Percentiles rank a stretch among this genome's conserved stretches.
Evolutionary conservation across 305 asterid genomes (phyloP).

Genomic region (Solanum hybrid): DNA sequence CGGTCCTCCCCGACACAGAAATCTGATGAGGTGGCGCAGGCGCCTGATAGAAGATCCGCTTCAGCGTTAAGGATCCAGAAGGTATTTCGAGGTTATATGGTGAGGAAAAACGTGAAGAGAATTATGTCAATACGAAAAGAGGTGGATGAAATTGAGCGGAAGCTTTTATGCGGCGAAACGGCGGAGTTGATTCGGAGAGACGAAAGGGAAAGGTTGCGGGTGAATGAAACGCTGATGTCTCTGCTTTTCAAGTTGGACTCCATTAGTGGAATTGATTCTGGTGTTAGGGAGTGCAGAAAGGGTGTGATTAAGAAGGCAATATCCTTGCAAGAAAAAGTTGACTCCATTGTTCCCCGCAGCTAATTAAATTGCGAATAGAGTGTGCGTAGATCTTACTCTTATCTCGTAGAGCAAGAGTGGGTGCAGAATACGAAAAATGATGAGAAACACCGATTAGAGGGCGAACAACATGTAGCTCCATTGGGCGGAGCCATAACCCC

Average conservation of each 20-base stretch:
- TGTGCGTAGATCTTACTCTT: background rate
- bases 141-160: slow-evolving; percentile 53
- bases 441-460: too few species aligned
- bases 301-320: slow-evolving; percentile 54
- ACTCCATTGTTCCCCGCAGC: slow-evolving; percentile 14
- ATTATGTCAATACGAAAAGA: slow-evolving; percentile 29
- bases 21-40: background rate
- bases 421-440: background rate
- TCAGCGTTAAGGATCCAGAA: slow-evolving; percentile 63
- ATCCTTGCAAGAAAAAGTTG: slow-evolving; percentile 60
- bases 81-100: slow-evolving; percentile 58
- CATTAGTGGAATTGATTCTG: slow-evolving; percentile 41
- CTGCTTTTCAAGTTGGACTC: slow-evolving; percentile 61
- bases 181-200: slow-evolving; percentile 32
- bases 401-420: background rate
- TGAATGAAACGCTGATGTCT: slow-evolving; percentile 61
- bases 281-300: slow-evolving; percentile 54
- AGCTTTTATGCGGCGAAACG: slow-evolving; percentile 19
- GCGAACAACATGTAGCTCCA: background rate
- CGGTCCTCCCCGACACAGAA: background rate
- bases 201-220: slow-evolving; percentile 44
- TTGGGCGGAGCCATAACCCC: too few species aligned
- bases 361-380: background rate
- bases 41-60: slow-evolving; percentile 10
- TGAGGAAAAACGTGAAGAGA: slow-evolving; percentile 45